A percentile compares a stretch with the other conserved stretches of the same genome.
Conservation (phyloP, 2,329 filamentous ascomycete genomes). For the Celoporthe dispersa region DNA sequence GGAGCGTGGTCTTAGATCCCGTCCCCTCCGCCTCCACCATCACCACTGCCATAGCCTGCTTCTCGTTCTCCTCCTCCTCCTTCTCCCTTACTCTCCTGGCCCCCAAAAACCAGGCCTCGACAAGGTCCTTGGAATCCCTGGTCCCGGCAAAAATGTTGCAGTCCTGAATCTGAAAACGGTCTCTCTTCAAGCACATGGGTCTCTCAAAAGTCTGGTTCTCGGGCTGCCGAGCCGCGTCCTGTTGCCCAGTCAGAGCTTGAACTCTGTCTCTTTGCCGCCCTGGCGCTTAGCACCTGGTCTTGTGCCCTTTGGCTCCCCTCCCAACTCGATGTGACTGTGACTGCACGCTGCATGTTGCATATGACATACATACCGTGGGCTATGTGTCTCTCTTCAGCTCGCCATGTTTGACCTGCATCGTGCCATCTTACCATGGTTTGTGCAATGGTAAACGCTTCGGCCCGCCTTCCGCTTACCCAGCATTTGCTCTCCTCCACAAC, state of each 20-base stretch:
- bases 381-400: not conserved
- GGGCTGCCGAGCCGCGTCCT: conserved; percentile 7
- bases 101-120: not conserved
- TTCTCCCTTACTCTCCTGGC: not conserved
- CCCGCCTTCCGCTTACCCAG: not conserved
- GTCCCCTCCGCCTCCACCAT: not conserved
- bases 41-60: no score
- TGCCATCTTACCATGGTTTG: not conserved
- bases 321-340: conserved; percentile 10
- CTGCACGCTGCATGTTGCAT: conserved; percentile 20
- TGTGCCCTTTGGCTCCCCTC: not conserved
- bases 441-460: conserved; percentile 10
- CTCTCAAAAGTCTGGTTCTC: not conserved
- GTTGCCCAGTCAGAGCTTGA: conserved; percentile 7
- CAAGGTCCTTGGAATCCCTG: not conserved
- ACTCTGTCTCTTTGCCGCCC: conserved; percentile 4
- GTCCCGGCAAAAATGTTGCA: not conserved
- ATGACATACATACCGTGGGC: not conserved
- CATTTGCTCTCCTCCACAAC: not conserved
- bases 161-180: not conserved
- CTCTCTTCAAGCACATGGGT: not conserved
- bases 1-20: not conserved
- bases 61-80: not conserved
- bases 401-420: not conserved
- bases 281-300: conserved; percentile 17